These are phyloP conservation scores for Pythium dissimile DNA, from an alignment of 352 stramenopile genomes.

Conservation along the genomic window DNA sequence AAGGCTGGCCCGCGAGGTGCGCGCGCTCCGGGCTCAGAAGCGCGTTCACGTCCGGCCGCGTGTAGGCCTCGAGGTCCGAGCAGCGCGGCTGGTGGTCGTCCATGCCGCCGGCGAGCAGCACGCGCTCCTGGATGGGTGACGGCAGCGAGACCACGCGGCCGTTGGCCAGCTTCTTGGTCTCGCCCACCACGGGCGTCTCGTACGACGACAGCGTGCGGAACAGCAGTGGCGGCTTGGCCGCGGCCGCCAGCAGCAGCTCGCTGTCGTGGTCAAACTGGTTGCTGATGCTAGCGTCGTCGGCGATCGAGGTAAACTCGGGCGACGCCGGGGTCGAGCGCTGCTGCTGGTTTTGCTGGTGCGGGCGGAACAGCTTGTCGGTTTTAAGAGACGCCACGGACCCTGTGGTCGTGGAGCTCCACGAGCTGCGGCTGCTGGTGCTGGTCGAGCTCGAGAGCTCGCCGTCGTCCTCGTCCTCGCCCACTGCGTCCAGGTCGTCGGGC, in stretches of 20 bases:
- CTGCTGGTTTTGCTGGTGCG: neutral
- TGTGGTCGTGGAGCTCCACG: slow-evolving; percentile 20
- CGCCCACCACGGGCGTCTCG: slow-evolving; percentile 60
- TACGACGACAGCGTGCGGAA: slow-evolving; percentile 80
- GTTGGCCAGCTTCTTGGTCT: slow-evolving; percentile 41
- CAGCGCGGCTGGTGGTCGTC: slow-evolving; percentile 28
- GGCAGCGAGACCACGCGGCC: slow-evolving; percentile 29
- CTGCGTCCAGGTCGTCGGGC: slow-evolving; percentile 34
- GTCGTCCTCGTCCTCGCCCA: slow-evolving; percentile 21
- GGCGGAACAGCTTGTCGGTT: neutral
- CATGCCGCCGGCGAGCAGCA: slow-evolving; percentile 40
- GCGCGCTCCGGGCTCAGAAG: slow-evolving; percentile 8
- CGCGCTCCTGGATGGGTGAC: slow-evolving; percentile 68
- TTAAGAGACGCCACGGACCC: slow-evolving; percentile 2
- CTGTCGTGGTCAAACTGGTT: slow-evolving; percentile 31
- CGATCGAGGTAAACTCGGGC: slow-evolving; percentile 26
- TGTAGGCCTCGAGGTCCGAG: slow-evolving; percentile 60
- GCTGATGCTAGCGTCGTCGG: slow-evolving; percentile 25
- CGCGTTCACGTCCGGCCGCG: slow-evolving; percentile 17
- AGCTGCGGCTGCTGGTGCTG: slow-evolving; percentile 36
- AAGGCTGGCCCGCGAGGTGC: slow-evolving; percentile 14
- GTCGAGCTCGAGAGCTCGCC: slow-evolving; percentile 16
- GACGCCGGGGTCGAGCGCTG: slow-evolving; percentile 48
- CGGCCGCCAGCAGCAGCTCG: slow-evolving; percentile 19
- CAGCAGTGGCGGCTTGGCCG: slow-evolving; percentile 41